A percentile compares a stretch with the other conserved stretches of the same genome.
Conservation (phyloP, 1,284 basidiomycete species). For the Puccinia hordei region DNA sequence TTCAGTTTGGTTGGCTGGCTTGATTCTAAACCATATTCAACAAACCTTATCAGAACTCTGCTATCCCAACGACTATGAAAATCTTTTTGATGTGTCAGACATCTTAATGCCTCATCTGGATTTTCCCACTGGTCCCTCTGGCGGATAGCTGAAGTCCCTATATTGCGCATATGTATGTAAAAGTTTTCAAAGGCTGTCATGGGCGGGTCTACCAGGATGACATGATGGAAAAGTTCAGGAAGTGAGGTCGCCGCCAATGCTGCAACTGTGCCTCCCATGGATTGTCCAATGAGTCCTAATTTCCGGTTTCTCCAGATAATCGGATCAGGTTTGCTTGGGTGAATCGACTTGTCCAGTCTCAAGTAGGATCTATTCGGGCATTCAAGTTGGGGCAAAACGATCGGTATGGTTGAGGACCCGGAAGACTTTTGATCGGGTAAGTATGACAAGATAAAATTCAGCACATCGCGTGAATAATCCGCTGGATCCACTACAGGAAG, state of each 20-base stretch:
- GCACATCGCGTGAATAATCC: constrained; percentile 71
- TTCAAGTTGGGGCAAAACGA: constrained; percentile 62
- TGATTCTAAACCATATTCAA: constrained; percentile 66
- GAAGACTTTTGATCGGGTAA: constrained; percentile 62
- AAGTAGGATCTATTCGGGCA: constrained; percentile 62
- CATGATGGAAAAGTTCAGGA: constrained; percentile 71
- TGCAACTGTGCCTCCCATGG: constrained; percentile 47
- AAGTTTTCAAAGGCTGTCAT: constrained; percentile 62
- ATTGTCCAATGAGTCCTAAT: constrained; percentile 8
- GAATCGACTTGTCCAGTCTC: constrained; percentile 75
- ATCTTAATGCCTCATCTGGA: constrained; percentile 68
- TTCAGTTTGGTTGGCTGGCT: constrained; percentile 52
- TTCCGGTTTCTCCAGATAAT: constrained; percentile 61
- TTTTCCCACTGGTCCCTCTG: constrained; percentile 68
- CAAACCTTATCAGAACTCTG: constrained; percentile 68
- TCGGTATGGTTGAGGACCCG: constrained; percentile 57
- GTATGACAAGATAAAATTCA: constrained; percentile 69
- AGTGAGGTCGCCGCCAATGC: constrained; percentile 67
- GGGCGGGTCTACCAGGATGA: constrained; percentile 80
- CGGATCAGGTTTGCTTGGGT: constrained; percentile 63
- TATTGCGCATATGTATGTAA: constrained; percentile 14
- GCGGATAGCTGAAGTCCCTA: constrained; percentile 55
- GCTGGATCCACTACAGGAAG: constrained; percentile 67
- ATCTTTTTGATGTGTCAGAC: constrained; percentile 64
- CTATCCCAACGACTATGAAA: constrained; percentile 78